phyloP scores from a whole-genome alignment of 2,329 filamentous ascomycete genomes.

The Claviceps pusilla region DNA sequence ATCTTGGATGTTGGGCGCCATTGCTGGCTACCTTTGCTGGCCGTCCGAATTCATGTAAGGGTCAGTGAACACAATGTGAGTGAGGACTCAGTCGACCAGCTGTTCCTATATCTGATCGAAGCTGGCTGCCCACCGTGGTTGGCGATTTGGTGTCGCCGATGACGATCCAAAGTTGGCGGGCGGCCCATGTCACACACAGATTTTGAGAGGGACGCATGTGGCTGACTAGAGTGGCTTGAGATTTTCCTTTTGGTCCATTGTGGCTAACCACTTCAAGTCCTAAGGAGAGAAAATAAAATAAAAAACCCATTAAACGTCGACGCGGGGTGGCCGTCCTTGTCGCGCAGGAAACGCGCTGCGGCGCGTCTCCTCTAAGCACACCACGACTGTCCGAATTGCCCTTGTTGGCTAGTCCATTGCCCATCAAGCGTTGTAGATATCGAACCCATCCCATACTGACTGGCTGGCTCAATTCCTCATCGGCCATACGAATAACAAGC shows the following conservation, averaged over 20 bases:
- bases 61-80: neutral
- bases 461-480: neutral
- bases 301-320: constrained; percentile 18
- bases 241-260: neutral
- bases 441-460: neutral
- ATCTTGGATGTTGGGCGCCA: constrained; percentile 18
- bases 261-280: constrained; percentile 4
- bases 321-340: constrained; percentile 13
- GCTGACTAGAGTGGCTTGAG: neutral
- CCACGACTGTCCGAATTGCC: neutral
- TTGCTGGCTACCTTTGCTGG: constrained; percentile 18
- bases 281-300: no score
- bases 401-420: neutral
- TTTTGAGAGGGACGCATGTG: neutral
- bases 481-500: neutral
- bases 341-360: constrained; percentile 15
- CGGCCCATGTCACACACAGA: neutral
- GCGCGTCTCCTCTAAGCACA: constrained; percentile 17
- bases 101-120: neutral
- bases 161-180: neutral
- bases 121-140: neutral
- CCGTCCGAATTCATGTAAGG: constrained; percentile 4
- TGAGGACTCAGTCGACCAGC: neutral
- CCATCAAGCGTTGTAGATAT: neutral
- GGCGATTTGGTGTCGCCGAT: neutral